Percentiles rank a stretch among this genome's conserved stretches.
Conservation (phyloP, 2,329 filamentous ascomycete genomes). For the Ophiostoma sp. region DNA sequence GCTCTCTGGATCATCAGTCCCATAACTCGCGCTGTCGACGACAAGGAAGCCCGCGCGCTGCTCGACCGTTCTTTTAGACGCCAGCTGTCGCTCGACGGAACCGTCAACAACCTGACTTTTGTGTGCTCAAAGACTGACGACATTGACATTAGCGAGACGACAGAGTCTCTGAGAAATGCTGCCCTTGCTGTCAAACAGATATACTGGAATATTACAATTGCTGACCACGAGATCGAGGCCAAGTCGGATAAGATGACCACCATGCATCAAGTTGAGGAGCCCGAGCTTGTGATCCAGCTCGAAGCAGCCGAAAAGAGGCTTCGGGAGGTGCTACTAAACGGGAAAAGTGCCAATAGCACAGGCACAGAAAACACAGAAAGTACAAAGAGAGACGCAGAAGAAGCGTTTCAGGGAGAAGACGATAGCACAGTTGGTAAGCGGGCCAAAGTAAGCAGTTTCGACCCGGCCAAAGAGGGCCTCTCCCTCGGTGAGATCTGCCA, state of each 20-base stretch:
- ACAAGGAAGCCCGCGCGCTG: constrained; percentile 7
- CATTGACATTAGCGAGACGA: background rate
- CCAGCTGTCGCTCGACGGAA: background rate
- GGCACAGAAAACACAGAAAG: background rate
- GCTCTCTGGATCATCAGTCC: background rate
- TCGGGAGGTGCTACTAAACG: background rate
- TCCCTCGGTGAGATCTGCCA: background rate
- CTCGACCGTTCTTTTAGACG: background rate
- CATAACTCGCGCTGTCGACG: background rate
- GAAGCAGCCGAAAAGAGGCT: background rate
- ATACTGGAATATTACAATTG: background rate
- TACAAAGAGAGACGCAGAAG: background rate
- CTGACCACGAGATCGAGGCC: background rate
- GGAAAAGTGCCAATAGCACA: background rate
- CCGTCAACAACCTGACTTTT: background rate
- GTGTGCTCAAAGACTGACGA: constrained; percentile 1
- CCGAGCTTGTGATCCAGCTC: background rate
- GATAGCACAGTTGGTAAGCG: background rate
- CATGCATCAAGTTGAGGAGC: constrained; percentile 1
- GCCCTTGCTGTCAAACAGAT: background rate
- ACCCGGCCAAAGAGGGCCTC: background rate
- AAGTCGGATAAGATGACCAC: background rate
- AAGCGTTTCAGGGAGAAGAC: background rate
- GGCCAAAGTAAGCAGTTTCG: background rate
- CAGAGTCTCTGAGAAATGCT: background rate